phyloP scores from a whole-genome alignment of 352 stramenopile species.

The Phytophthora fragariaefolia region DNA sequence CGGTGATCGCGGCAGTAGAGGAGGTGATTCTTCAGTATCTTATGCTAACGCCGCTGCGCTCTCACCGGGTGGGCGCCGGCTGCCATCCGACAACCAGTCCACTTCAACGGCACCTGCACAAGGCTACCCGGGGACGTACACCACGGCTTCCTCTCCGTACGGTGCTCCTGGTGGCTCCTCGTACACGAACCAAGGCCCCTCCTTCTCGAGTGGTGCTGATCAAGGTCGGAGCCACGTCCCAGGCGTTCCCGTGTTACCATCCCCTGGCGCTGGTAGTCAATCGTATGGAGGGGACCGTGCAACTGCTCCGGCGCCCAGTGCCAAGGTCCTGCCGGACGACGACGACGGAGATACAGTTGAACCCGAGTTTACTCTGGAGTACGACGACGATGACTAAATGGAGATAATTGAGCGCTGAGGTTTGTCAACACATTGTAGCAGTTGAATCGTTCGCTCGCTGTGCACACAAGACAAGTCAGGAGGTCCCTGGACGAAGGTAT shows the following conservation, averaged over 20 bases:
- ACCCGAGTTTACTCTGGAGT: constrained; percentile 78
- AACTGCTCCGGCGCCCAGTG: constrained; percentile 1
- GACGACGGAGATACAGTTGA: constrained; percentile 62
- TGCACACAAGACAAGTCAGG: constrained; percentile 2
- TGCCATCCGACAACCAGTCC: constrained; percentile 21
- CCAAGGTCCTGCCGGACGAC: constrained; percentile 53
- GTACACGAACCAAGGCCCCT: constrained; percentile 27
- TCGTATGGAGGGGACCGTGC: constrained; percentile 15
- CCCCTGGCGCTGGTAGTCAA: constrained; percentile 32
- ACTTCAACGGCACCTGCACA: constrained; percentile 12
- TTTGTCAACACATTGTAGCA: constrained; percentile 29
- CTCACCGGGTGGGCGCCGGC: constrained; percentile 28
- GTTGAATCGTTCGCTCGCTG: constrained; percentile 5
- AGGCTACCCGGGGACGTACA: constrained; percentile 25
- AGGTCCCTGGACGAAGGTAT: constrained; percentile 18
- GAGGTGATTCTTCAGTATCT: constrained; percentile 55
- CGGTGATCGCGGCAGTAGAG: constrained; percentile 53
- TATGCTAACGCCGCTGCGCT: constrained; percentile 47
- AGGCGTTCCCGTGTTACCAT: constrained; percentile 30
- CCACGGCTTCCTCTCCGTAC: constrained; percentile 30
- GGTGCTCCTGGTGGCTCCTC: constrained; percentile 17
- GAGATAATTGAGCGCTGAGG: constrained; percentile 30
- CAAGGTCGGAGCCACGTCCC: constrained; percentile 31
- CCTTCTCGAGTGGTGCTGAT: constrained; percentile 23
- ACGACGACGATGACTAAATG: constrained; percentile 79